Conservation (phyloP, 2,329 filamentous ascomycete species). For the Aspergillus felis region DNA sequence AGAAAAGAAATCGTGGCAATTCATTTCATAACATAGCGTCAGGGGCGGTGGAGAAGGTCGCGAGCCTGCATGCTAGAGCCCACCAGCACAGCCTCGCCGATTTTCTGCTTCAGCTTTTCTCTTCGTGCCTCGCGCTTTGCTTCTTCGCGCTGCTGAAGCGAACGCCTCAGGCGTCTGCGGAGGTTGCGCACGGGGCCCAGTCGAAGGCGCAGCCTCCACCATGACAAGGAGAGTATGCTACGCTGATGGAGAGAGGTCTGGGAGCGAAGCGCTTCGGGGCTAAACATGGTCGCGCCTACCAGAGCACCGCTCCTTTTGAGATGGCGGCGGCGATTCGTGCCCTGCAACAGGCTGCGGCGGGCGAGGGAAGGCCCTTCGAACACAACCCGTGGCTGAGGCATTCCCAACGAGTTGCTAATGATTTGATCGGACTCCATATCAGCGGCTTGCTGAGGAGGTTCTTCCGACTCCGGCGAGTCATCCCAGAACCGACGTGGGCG, state of each 20-base stretch:
- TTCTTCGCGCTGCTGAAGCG: slow-evolving; percentile 42
- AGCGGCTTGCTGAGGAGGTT: slow-evolving; percentile 19
- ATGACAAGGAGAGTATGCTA: slow-evolving; percentile 33
- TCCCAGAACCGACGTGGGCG: slow-evolving; percentile 62
- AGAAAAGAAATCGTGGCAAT: background rate
- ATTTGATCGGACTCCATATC: slow-evolving; percentile 34
- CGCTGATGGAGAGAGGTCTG: slow-evolving; percentile 30
- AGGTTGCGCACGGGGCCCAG: slow-evolving; percentile 50
- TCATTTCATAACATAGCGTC: slow-evolving; percentile 10
- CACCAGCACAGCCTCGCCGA: slow-evolving; percentile 29
- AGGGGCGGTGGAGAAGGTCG: slow-evolving; percentile 4
- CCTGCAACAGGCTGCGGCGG: slow-evolving; percentile 28
- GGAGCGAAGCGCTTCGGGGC: slow-evolving; percentile 24
- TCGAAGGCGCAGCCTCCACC: slow-evolving; percentile 46
- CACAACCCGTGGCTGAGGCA: slow-evolving; percentile 48
- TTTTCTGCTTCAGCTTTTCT: slow-evolving; percentile 52
- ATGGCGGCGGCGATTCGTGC: slow-evolving; percentile 18
- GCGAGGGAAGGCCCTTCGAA: slow-evolving; percentile 38
- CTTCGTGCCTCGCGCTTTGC: slow-evolving; percentile 50
- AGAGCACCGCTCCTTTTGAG: slow-evolving; percentile 29
- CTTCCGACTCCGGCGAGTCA: slow-evolving; percentile 45
- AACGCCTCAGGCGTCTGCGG: slow-evolving; percentile 44
- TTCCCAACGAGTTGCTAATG: slow-evolving; percentile 54
- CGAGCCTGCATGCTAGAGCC: slow-evolving; percentile 16
- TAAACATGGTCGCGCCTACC: slow-evolving; percentile 24